A percentile compares a stretch with the other conserved stretches of the same genome.
Conservation (phyloP, 306 rosid genomes). For the Macrotyloma uniflorum region DNA sequence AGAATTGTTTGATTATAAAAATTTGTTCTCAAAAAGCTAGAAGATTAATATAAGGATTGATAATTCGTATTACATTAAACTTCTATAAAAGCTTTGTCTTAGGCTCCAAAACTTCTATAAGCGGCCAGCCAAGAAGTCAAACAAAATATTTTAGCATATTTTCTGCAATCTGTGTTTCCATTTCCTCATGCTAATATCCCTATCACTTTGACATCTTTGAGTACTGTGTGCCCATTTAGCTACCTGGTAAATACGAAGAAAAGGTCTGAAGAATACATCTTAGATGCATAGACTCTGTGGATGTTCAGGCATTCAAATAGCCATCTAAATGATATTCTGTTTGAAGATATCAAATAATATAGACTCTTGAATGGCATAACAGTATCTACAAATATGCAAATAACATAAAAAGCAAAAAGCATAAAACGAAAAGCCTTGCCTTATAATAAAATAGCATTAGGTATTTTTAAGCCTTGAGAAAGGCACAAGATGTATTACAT, state of each 20-base stretch:
- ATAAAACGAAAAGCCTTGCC: not conserved
- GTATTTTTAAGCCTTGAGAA: slow-evolving; percentile 8
- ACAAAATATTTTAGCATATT: not conserved
- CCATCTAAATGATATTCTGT: not conserved
- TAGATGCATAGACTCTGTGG: not conserved
- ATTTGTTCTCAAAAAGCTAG: too few species aligned
- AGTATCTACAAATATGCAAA: not conserved
- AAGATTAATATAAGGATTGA: too few species aligned
- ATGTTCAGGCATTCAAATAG: not conserved
- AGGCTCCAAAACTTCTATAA: too few species aligned
- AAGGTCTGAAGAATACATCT: not conserved
- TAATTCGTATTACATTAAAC: too few species aligned
- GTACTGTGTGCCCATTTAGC: slow-evolving; percentile 11
- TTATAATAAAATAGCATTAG: not conserved
- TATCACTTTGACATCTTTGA: slow-evolving; percentile 7
- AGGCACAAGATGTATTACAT: not conserved
- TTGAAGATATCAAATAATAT: not conserved
- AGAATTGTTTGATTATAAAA: too few species aligned
- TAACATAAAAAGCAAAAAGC: not conserved
- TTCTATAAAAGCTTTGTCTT: too few species aligned
- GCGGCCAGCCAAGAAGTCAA: not conserved
- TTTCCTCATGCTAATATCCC: not conserved
- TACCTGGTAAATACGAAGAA: not conserved
- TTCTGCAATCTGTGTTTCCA: not conserved
- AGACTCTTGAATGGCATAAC: slow-evolving; percentile 2